A percentile compares a stretch with the other conserved stretches of the same genome.
Evolutionary conservation across 768 basidiomycete species (phyloP).

Genomic region (Russula foetens): DNA sequence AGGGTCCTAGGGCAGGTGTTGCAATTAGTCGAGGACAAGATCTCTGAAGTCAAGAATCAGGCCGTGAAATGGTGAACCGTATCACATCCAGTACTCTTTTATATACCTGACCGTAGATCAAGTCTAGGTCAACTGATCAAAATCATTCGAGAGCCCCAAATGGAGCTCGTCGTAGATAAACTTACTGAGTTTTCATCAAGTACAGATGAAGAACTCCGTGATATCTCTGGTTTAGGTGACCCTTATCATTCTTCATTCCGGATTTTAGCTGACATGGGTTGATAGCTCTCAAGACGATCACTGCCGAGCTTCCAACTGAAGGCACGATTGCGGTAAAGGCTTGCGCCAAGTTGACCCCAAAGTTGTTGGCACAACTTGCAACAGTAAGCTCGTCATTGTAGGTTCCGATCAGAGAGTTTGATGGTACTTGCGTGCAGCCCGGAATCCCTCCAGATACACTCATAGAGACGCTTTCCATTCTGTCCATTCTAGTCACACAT

Average conservation of each 20-base stretch:
- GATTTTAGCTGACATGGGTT: background rate
- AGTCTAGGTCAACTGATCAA: constrained; percentile 89
- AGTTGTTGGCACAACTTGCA: constrained; percentile 69
- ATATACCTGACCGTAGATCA: background rate
- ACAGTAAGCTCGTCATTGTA: constrained; percentile 38
- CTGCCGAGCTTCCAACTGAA: constrained; percentile 78
- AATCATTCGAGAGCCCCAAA: constrained; percentile 72
- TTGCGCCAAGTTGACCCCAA: constrained; percentile 78
- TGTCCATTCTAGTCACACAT: constrained; percentile 81
- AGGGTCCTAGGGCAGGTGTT: constrained; percentile 82
- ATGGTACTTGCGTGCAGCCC: constrained; percentile 32
- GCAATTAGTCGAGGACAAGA: constrained; percentile 84
- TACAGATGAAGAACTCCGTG: constrained; percentile 87
- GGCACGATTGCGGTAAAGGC: constrained; percentile 72
- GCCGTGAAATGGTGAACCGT: constrained; percentile 82
- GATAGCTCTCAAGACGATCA: constrained; percentile 89
- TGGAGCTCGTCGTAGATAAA: constrained; percentile 84
- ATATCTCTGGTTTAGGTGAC: constrained; percentile 89
- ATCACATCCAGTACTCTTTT: background rate
- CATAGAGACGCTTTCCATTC: constrained; percentile 74
- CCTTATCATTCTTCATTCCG: constrained; percentile 14
- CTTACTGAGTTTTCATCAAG: constrained; percentile 80
- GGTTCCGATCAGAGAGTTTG: background rate
- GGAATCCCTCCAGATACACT: constrained; percentile 73
- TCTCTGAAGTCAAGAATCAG: constrained; percentile 97